A percentile compares a stretch with the other conserved stretches of the same genome.
Conservation (phyloP, 78 protist genomes). For the Diacronema lutheri region DNA sequence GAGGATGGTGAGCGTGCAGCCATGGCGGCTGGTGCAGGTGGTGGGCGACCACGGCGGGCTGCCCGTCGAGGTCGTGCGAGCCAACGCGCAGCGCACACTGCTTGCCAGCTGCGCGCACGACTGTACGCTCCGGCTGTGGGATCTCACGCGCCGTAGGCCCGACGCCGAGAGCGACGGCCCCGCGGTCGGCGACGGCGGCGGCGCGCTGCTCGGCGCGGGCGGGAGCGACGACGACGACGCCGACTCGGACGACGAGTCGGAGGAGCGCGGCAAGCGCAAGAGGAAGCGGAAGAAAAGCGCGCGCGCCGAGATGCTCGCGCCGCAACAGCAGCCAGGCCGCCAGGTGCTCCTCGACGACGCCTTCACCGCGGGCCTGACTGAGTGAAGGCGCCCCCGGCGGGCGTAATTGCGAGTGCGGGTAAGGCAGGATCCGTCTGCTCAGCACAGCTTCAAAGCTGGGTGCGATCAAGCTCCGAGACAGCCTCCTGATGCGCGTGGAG, state of each 20-base stretch:
- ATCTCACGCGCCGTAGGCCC: not conserved
- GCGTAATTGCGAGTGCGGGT: too few relatives aligned
- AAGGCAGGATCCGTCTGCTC: too few relatives aligned
- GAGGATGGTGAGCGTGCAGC: constrained; percentile 21
- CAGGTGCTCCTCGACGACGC: too few relatives aligned
- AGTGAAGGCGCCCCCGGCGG: too few relatives aligned
- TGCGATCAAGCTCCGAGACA: too few relatives aligned
- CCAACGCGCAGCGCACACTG: not conserved
- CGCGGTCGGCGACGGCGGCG: not conserved
- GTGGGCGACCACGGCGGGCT: constrained; percentile 43
- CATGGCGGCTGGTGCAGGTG: constrained; percentile 29
- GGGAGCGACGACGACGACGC: not conserved
- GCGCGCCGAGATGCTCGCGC: too few relatives aligned
- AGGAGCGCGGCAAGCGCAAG: not conserved
- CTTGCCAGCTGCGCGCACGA: constrained; percentile 50
- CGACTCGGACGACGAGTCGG: not conserved
- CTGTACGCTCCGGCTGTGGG: constrained; percentile 24
- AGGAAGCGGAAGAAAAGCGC: too few relatives aligned
- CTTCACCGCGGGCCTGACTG: too few relatives aligned
- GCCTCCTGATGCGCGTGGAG: too few relatives aligned
- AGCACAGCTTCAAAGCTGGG: too few relatives aligned
- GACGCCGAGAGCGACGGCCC: too few relatives aligned
- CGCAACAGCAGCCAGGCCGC: too few relatives aligned
- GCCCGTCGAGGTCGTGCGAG: constrained; percentile 36
- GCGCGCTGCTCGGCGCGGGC: not conserved